Percentiles rank a stretch among this genome's conserved stretches.
These are phyloP conservation scores for Mediolabrus comicus DNA, from an alignment of 108 stramenopile species.

Conservation along the genomic window DNA sequence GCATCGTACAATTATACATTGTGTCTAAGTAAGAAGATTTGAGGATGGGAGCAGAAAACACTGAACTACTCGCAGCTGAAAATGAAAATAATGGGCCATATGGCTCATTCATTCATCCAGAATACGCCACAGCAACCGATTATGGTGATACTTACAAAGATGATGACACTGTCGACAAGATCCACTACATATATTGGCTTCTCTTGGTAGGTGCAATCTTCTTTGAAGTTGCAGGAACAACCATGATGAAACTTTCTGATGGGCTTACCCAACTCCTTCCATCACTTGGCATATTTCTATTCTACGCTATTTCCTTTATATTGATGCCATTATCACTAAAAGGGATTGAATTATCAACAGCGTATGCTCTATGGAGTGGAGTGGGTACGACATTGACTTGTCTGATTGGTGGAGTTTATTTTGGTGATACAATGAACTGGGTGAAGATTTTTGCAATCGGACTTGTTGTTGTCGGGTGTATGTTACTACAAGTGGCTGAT, in stretches of 20 bases:
- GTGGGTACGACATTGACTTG: conserved; percentile 22
- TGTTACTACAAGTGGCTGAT: conserved; percentile 29
- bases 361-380: conserved; percentile 36
- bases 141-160: not conserved
- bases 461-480: conserved; percentile 15
- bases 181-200: conserved; percentile 16
- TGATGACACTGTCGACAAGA: too few species aligned
- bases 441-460: conserved; percentile 17
- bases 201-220: conserved; percentile 19
- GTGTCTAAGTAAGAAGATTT: too few species aligned
- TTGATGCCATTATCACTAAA: conserved; percentile 20
- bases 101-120: not conserved
- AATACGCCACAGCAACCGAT: not conserved
- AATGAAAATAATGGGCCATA: too few species aligned
- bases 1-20: too few species aligned
- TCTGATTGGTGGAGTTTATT: conserved; percentile 14
- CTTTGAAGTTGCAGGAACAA: conserved; percentile 26
- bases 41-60: not conserved
- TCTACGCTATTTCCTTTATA: conserved; percentile 22
- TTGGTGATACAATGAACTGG: conserved; percentile 24
- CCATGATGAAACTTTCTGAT: conserved; percentile 29
- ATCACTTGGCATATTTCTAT: conserved; percentile 20
- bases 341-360: conserved; percentile 20
- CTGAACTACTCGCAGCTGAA: not conserved
- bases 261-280: conserved; percentile 24